Percentiles rank a stretch among this genome's conserved stretches.
Conservation (phyloP, 768 basidiomycete genomes). For the Naematelia encephala region DNA sequence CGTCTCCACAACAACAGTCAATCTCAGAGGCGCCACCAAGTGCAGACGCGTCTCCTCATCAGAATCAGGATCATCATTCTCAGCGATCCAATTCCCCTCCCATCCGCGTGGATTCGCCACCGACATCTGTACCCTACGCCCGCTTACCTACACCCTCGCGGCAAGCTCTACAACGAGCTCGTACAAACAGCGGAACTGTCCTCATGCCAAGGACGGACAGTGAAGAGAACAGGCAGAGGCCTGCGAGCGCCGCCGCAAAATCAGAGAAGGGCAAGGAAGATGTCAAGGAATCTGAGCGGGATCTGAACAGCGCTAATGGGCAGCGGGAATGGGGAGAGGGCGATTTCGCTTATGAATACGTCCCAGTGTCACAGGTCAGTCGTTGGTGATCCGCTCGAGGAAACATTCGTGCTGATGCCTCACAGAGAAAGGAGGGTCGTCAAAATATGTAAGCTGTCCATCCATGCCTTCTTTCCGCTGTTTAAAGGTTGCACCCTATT, state of each 20-base stretch:
- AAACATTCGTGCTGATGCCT: neutral
- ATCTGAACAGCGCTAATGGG: neutral
- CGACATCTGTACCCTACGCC: neutral
- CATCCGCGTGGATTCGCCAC: neutral
- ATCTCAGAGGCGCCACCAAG: neutral
- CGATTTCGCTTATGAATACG: conserved; percentile 44
- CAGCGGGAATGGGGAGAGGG: neutral
- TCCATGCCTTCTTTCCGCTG: too few species aligned
- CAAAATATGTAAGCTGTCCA: conserved; percentile 39
- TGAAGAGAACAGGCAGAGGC: neutral
- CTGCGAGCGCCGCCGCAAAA: neutral
- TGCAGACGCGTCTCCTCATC: neutral
- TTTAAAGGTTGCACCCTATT: too few species aligned
- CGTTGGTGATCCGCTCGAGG: neutral
- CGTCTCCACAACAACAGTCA: neutral
- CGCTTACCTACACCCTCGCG: neutral
- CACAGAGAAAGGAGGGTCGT: conserved; percentile 32
- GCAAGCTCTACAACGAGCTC: neutral
- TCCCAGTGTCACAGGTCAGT: conserved; percentile 40
- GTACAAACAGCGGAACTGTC: neutral
- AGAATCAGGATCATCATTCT: neutral
- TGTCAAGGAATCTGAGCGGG: neutral
- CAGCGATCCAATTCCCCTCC: neutral
- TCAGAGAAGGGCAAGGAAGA: neutral
- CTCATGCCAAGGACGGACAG: neutral